Base-by-base conservation (phyloP, 495 filamentous ascomycete species). In the Darksidea phi region DNA sequence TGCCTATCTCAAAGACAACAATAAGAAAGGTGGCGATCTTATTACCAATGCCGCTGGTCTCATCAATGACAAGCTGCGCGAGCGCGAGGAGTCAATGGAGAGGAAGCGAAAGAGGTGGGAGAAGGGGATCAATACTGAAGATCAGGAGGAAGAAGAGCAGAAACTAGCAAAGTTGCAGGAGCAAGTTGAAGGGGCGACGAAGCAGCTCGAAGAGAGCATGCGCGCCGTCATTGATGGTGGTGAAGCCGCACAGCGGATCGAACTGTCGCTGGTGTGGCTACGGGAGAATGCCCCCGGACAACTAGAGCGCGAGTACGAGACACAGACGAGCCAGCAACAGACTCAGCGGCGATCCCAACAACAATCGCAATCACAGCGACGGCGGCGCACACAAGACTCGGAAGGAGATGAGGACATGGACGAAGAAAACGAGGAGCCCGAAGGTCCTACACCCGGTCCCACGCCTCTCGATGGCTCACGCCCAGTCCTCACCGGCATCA, bases 161-260 rank as follows among this genome's bases (percentile, higher is more conserved):
- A 52, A 52, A 11, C 57, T 71, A 11, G 59, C 57, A 1, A 54
- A 67, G 34, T 32, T 71, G 41, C 21, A 57, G 38, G 60, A 65
- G n/a, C 68, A 69, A 28, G 71, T 75, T 6, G 59, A 67, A 1
- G 52, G 63, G 10, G 71, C 75, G 68, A 76, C 74, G 28, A 38
- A 59, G 57, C 59, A 66, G 12, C 68, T 76, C 64, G 74, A 76
- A 21, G 68, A 70, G 61, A 57, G 47, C 20, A 68, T 76, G 59
- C 69, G 73, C 32, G 66, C 69, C 43, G 61, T 71, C 21, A 75
- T 76, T 46, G 74, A 76, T 52, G 62, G 61, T 6, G 42, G 67
- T 32, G 38, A 57, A 24, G 57, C 54, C 10, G 63, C 69, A 8
- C 37, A 71, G 54, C 32, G 61, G 11, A 58, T 70, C 13, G 58